These are phyloP conservation scores for Austropuccinia psidii DNA, from an alignment of 1,284 basidiomycete genomes.

Conservation along the genomic window DNA sequence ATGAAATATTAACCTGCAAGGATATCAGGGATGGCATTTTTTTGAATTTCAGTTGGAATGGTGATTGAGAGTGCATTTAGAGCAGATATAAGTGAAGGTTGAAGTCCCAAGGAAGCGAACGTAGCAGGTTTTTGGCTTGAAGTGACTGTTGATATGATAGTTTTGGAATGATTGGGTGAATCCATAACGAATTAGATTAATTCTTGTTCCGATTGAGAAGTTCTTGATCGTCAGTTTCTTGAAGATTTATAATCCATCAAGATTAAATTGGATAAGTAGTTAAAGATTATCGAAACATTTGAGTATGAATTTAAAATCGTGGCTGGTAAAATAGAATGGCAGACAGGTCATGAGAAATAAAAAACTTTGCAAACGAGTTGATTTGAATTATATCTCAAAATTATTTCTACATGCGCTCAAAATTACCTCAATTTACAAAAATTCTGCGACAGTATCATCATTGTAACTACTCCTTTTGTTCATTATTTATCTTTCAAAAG, in stretches of 20 bases:
- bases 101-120: conserved; percentile 60
- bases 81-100: conserved; percentile 60
- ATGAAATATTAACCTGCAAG: conserved; percentile 56
- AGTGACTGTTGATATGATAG: neutral
- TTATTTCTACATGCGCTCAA: too few species aligned
- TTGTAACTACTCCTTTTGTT: too few species aligned
- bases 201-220: neutral
- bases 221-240: neutral
- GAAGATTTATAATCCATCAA: neutral
- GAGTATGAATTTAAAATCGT: too few species aligned
- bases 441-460: too few species aligned
- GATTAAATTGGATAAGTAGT: neutral
- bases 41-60: conserved; percentile 79
- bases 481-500: too few species aligned
- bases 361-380: too few species aligned
- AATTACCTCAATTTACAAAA: too few species aligned
- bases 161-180: neutral
- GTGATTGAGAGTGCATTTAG: conserved; percentile 76
- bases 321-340: too few species aligned
- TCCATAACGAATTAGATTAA: neutral
- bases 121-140: neutral
- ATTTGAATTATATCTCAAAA: too few species aligned
- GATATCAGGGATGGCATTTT: conserved; percentile 78
- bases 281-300: neutral
- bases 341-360: too few species aligned